phyloP scores from a whole-genome alignment of 768 basidiomycete genomes.

The Coprinopsis sp. region DNA sequence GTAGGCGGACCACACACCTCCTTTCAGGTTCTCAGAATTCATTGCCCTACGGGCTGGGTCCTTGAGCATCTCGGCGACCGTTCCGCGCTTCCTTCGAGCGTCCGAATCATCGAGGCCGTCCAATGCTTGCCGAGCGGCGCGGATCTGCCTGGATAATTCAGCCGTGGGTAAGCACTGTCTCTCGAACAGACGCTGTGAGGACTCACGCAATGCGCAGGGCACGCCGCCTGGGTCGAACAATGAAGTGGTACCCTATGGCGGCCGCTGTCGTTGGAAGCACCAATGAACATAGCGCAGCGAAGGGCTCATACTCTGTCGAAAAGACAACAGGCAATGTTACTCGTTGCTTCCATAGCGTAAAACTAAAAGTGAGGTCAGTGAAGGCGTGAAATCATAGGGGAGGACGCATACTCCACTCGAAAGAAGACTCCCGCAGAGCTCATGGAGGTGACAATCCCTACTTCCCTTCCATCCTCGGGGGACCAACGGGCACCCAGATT shows the following conservation, averaged over 20 bases:
- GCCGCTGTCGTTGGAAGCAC: conserved; percentile 53
- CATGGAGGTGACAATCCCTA: conserved; percentile 42
- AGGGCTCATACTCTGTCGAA: conserved; percentile 43
- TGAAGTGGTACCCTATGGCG: conserved; percentile 50
- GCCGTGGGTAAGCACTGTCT: neutral
- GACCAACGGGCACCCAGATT: conserved; percentile 39
- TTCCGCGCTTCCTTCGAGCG: conserved; percentile 57
- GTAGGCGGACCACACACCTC: conserved; percentile 42
- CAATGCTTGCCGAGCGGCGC: conserved; percentile 54
- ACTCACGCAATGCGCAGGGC: conserved; percentile 50
- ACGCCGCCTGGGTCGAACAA: conserved; percentile 52
- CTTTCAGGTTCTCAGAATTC: conserved; percentile 57
- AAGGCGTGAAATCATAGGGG: conserved; percentile 8
- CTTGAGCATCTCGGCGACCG: conserved; percentile 57
- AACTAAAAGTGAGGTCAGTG: conserved; percentile 30
- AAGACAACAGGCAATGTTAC: conserved; percentile 55
- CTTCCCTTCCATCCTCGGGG: conserved; percentile 33
- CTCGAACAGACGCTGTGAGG: neutral
- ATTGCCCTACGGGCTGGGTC: conserved; percentile 63
- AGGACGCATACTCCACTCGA: conserved; percentile 49
- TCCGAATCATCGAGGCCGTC: conserved; percentile 67
- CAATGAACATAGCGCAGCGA: conserved; percentile 44
- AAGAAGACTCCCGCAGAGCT: conserved; percentile 44
- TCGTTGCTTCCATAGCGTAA: conserved; percentile 53
- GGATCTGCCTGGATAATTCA: conserved; percentile 50